Percentiles rank a stretch among this genome's conserved stretches.
phyloP scores from a whole-genome alignment of 2,329 filamentous ascomycete genomes.

The Colletotrichum cereale region DNA sequence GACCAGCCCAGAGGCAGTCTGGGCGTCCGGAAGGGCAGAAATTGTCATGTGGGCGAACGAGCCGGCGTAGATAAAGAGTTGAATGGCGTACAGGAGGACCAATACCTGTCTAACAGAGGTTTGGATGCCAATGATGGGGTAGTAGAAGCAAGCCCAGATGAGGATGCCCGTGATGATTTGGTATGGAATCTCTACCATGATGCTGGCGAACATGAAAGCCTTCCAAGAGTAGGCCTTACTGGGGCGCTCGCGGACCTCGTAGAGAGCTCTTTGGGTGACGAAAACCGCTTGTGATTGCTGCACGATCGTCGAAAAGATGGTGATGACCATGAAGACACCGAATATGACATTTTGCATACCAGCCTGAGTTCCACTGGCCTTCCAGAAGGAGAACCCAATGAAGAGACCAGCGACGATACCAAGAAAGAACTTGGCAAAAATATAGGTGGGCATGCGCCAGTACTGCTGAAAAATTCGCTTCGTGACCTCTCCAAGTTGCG shows the following conservation, averaged over 20 bases:
- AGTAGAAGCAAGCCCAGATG: slow-evolving; percentile 77
- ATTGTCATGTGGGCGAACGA: slow-evolving; percentile 82
- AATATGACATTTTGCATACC: slow-evolving; percentile 84
- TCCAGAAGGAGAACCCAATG: slow-evolving; percentile 80
- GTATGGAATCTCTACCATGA: slow-evolving; percentile 80
- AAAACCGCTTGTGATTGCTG: slow-evolving; percentile 84
- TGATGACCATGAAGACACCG: slow-evolving; percentile 80
- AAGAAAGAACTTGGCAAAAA: slow-evolving; percentile 78
- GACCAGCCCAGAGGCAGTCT: slow-evolving; percentile 75
- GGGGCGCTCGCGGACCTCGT: slow-evolving; percentile 82
- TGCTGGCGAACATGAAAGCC: slow-evolving; percentile 78
- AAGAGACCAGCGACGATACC: slow-evolving; percentile 73
- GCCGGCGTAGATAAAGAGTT: slow-evolving; percentile 78
- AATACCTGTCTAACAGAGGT: slow-evolving; percentile 70
- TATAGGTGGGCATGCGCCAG: slow-evolving; percentile 84
- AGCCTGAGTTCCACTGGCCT: slow-evolving; percentile 65
- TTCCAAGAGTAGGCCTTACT: slow-evolving; percentile 82
- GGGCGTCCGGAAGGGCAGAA: slow-evolving; percentile 75
- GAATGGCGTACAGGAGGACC: slow-evolving; percentile 73
- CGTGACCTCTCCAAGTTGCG: slow-evolving; percentile 75
- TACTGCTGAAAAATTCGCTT: slow-evolving; percentile 83
- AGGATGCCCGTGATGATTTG: slow-evolving; percentile 74
- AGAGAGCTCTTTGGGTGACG: slow-evolving; percentile 78
- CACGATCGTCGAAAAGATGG: slow-evolving; percentile 78
- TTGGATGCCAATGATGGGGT: slow-evolving; percentile 67